A percentile compares a stretch with the other conserved stretches of the same genome.
Evolutionary conservation across 345 rosid genomes (phyloP).

Genomic region (Lumnitzera littorea): DNA sequence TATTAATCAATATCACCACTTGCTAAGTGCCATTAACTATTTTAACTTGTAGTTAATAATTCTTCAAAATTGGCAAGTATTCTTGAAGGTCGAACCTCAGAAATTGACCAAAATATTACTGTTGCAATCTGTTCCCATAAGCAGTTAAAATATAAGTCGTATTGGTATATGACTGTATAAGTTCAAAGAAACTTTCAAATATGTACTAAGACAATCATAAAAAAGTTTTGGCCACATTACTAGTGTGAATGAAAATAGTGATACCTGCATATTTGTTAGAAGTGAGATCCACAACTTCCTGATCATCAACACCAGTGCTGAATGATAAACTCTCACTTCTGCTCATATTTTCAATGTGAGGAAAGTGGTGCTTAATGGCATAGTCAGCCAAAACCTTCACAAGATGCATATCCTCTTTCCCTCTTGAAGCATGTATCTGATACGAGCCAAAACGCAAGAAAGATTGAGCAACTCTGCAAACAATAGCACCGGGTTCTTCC

Average conservation of each 20-base stretch:
- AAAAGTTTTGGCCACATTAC: too few species aligned
- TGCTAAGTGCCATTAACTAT: too few species aligned
- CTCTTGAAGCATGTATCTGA: slow-evolving; percentile 90
- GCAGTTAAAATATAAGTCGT: too few species aligned
- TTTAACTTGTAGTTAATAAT: too few species aligned
- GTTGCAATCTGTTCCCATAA: too few species aligned
- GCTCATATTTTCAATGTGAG: slow-evolving; percentile 72
- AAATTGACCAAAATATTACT: too few species aligned
- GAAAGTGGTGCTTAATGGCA: slow-evolving; percentile 85
- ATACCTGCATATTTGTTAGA: slow-evolving; percentile 97
- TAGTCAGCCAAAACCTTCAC: slow-evolving; percentile 81
- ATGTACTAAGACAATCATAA: too few species aligned
- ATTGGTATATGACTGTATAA: too few species aligned
- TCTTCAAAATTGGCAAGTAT: too few species aligned
- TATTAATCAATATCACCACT: too few species aligned
- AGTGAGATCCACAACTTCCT: slow-evolving; percentile 79
- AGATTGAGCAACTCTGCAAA: slow-evolving; percentile 85
- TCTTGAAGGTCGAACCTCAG: too few species aligned
- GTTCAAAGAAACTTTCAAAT: too few species aligned
- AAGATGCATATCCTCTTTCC: slow-evolving; percentile 77
- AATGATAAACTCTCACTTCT: slow-evolving; percentile 85
- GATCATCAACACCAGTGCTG: slow-evolving; percentile 67
- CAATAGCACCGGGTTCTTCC: slow-evolving; percentile 95
- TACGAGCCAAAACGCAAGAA: slow-evolving; percentile 89
- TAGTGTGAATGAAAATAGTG: neutral